These are phyloP conservation scores for Hyaloscypha hepaticicola DNA, from an alignment of 495 filamentous ascomycete species.

Conservation along the genomic window DNA sequence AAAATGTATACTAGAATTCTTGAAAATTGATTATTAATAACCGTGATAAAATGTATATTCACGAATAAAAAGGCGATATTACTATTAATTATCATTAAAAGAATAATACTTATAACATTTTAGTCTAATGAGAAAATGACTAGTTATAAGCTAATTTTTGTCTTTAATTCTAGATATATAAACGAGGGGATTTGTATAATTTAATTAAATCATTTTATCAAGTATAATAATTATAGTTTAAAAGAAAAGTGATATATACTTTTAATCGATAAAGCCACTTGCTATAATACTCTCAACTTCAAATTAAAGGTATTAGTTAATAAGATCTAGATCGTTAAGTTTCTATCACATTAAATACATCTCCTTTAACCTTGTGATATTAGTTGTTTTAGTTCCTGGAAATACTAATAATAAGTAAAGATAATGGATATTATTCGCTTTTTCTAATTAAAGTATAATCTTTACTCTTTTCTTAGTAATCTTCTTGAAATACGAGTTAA, in stretches of 20 bases:
- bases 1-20: background rate
- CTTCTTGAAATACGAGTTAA: slow-evolving; percentile 1
- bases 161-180: background rate
- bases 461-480: too few relatives aligned
- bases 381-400: background rate
- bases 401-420: background rate
- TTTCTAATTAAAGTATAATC: background rate
- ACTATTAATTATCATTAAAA: background rate
- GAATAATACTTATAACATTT: background rate
- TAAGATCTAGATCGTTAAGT: background rate
- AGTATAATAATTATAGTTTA: too few relatives aligned
- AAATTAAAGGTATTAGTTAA: background rate
- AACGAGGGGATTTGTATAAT: background rate
- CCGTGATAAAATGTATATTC: background rate
- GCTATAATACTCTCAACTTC: too few relatives aligned
- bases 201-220: background rate
- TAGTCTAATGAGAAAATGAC: background rate
- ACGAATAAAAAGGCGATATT: background rate
- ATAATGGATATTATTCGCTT: background rate
- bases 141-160: background rate
- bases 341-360: background rate
- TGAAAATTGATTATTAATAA: background rate
- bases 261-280: too few relatives aligned
- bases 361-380: background rate
- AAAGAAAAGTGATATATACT: too few relatives aligned